Percentiles rank a stretch among this genome's conserved stretches.
Conservation (phyloP, 306 rosid species). For the Castanea crenata region DNA sequence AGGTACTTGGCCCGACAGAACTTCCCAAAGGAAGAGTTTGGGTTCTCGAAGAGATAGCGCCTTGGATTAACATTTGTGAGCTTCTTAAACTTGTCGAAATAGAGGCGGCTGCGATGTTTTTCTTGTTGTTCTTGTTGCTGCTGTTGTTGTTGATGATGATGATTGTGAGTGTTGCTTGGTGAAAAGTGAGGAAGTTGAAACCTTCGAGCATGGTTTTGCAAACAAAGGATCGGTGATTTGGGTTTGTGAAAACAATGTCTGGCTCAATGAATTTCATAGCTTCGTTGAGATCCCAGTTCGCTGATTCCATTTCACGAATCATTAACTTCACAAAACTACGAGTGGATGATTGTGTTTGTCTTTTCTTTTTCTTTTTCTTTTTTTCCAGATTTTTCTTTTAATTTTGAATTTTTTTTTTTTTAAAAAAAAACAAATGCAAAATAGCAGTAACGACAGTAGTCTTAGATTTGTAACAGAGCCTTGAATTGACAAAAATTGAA, state of each 20-base stretch:
- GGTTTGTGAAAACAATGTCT: slow-evolving; percentile 44
- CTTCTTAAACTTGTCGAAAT: slow-evolving; percentile 63
- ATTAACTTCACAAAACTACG: slow-evolving; percentile 58
- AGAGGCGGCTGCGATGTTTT: slow-evolving; percentile 15
- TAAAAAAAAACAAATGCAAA: too few relatives aligned
- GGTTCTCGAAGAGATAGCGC: slow-evolving; percentile 45
- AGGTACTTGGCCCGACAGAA: slow-evolving; percentile 67
- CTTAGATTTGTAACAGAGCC: too few relatives aligned
- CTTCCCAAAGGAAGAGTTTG: slow-evolving; percentile 49
- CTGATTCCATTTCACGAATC: slow-evolving; percentile 78
- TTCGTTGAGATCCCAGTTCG: slow-evolving; percentile 80
- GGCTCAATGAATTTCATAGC: slow-evolving; percentile 67
- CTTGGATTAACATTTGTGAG: slow-evolving; percentile 48
- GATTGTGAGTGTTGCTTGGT: slow-evolving; percentile 14
- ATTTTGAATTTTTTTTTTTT: too few relatives aligned
- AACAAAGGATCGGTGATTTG: slow-evolving; percentile 50
- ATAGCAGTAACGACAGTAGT: too few relatives aligned
- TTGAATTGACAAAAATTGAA: too few relatives aligned
- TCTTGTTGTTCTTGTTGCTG: neutral
- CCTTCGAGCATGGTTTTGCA: slow-evolving; percentile 75
- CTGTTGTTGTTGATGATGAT: too few relatives aligned
- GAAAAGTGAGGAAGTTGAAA: slow-evolving; percentile 50
- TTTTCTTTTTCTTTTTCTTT: too few relatives aligned
- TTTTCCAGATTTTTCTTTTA: too few relatives aligned
- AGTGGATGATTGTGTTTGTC: slow-evolving; percentile 19